phyloP scores from a whole-genome alignment of 2,329 filamentous ascomycete species.

The Chrysosporium queenslandicum region DNA sequence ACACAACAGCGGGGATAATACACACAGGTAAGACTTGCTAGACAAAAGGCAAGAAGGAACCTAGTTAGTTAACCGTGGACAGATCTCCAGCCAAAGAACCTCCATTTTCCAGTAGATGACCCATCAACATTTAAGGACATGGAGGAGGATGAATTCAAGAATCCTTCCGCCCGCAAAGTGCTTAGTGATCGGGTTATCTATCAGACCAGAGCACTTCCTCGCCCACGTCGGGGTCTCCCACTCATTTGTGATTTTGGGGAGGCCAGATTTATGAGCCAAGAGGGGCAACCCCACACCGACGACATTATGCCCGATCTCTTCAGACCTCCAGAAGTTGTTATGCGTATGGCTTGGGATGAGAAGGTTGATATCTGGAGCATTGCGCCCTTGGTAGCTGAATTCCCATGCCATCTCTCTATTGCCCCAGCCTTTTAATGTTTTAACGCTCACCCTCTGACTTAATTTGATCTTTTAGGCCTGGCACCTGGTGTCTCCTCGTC shows the following conservation, averaged over 20 bases:
- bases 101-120: constrained; percentile 10
- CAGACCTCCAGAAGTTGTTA: constrained; percentile 21
- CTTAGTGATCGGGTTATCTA: constrained; percentile 13
- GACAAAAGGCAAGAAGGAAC: too few species aligned
- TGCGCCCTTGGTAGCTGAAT: constrained; percentile 19
- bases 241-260: constrained; percentile 13
- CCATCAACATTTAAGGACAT: constrained; percentile 6
- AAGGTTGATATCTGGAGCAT: constrained; percentile 23
- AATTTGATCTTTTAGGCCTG: constrained; percentile 5
- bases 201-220: background rate
- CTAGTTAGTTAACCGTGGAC: background rate
- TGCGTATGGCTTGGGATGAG: constrained; percentile 20
- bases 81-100: constrained; percentile 13
- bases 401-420: background rate
- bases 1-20: constrained; percentile 7
- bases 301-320: constrained; percentile 21
- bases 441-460: too few species aligned
- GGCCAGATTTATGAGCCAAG: background rate
- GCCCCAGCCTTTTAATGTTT: too few species aligned
- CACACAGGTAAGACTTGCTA: constrained; percentile 1
- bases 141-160: constrained; percentile 9
- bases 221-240: constrained; percentile 13
- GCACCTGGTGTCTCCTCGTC: constrained; percentile 1
- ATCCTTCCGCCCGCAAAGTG: constrained; percentile 12
- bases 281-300: constrained; percentile 6